Evolutionary conservation across 176 grass and related monocot genomes (phyloP).

Genomic region (Oryza nivara): DNA sequence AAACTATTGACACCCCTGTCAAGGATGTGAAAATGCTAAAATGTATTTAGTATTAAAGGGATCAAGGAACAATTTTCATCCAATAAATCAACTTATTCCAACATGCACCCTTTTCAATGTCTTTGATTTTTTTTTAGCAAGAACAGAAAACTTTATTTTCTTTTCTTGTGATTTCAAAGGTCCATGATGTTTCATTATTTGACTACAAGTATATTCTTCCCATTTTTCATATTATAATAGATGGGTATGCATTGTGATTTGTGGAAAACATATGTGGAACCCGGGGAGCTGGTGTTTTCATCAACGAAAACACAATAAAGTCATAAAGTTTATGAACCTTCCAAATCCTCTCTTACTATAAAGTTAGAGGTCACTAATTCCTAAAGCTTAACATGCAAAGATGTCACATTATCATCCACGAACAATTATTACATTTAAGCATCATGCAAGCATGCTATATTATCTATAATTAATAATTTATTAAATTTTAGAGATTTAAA

Average conservation of each 20-base stretch:
- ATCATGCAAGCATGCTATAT: too few relatives aligned
- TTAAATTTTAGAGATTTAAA: too few relatives aligned
- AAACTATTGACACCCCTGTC: neutral
- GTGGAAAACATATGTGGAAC: neutral
- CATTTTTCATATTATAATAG: neutral
- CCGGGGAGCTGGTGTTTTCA: neutral
- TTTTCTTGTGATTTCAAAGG: conserved; percentile 5
- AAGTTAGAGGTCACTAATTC: too few relatives aligned
- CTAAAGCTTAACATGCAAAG: too few relatives aligned
- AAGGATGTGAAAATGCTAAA: conserved; percentile 23
- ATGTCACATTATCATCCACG: too few relatives aligned
- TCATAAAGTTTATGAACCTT: neutral
- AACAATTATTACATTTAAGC: too few relatives aligned
- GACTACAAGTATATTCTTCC: neutral
- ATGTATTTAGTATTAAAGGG: conserved; percentile 6
- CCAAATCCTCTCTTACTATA: neutral
- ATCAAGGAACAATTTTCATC: conserved; percentile 21
- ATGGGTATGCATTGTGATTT: conserved; percentile 24
- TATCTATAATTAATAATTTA: too few relatives aligned
- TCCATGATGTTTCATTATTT: conserved; percentile 9
- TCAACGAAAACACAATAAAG: neutral
- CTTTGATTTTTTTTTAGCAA: conserved; percentile 15
- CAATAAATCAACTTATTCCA: conserved; percentile 8
- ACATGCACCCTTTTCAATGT: conserved; percentile 16
- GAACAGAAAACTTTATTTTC: neutral